Evolutionary conservation across 2,329 filamentous ascomycete genomes (phyloP).

Genomic region (Aspergillus carbonarius): DNA sequence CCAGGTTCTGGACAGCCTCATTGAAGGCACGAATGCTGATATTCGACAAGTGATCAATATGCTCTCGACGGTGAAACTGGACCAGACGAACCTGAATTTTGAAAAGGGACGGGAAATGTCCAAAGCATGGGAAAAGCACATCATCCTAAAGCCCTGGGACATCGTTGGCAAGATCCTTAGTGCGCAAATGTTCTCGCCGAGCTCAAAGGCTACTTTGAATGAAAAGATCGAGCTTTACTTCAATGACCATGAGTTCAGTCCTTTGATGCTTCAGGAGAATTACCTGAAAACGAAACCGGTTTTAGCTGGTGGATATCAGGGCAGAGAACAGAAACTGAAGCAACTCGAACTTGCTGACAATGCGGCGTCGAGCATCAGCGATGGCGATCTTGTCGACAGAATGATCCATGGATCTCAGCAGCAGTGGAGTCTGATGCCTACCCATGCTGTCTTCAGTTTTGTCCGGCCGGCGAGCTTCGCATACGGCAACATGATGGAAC

Average conservation of each 20-base stretch:
- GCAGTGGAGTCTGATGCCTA: slow-evolving; percentile 97
- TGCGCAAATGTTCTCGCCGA: slow-evolving; percentile 78
- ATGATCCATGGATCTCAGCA: slow-evolving; percentile 99
- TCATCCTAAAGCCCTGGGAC: slow-evolving; percentile 96
- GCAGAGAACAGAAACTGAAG: slow-evolving; percentile 73
- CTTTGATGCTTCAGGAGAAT: slow-evolving; percentile 97
- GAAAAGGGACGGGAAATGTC: slow-evolving; percentile 91
- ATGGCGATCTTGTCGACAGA: slow-evolving; percentile 90
- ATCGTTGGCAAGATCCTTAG: slow-evolving; percentile 91
- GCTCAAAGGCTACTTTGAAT: slow-evolving; percentile 83
- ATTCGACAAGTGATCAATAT: slow-evolving; percentile 99
- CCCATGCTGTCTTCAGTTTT: slow-evolving; percentile 92
- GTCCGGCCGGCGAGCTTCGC: slow-evolving; percentile 87
- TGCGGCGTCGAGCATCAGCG: slow-evolving; percentile 93
- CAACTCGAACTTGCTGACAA: slow-evolving; percentile 81
- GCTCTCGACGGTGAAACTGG: slow-evolving; percentile 90
- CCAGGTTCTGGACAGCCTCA: slow-evolving; percentile 84
- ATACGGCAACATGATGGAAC: slow-evolving; percentile 70
- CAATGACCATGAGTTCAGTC: slow-evolving; percentile 98
- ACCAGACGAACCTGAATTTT: slow-evolving; percentile 75
- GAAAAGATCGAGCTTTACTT: slow-evolving; percentile 99
- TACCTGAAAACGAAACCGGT: slow-evolving; percentile 83
- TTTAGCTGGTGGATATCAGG: slow-evolving; percentile 60
- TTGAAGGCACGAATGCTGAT: slow-evolving; percentile 92
- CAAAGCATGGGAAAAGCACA: slow-evolving; percentile 97